Evolutionary conservation across 2,329 filamentous ascomycete species (phyloP).

Genomic region (Neoscytalidium dimidiatum): DNA sequence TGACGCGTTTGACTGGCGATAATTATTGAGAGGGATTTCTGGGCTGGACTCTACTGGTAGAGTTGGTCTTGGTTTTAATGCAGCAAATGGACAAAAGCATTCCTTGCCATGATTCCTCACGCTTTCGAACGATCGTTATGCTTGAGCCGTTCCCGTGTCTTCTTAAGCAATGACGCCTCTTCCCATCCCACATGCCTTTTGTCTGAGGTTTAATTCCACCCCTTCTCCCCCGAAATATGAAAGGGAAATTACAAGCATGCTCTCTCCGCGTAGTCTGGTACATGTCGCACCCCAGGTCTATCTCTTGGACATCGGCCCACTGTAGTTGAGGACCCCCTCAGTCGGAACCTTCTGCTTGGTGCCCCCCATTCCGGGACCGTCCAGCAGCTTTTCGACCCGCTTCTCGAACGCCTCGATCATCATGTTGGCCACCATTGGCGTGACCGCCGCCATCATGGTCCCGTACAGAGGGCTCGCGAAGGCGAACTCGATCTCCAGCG

Average conservation of each 20-base stretch:
- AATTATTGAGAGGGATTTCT: background rate
- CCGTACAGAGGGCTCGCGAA: constrained; percentile 90
- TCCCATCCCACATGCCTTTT: background rate
- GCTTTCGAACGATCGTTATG: background rate
- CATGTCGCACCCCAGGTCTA: too few species aligned
- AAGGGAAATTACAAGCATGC: background rate
- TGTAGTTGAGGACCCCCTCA: constrained; percentile 2
- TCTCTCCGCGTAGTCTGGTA: too few species aligned
- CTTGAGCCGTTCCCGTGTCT: too few species aligned
- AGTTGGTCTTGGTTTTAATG: constrained; percentile 13
- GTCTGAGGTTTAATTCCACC: background rate
- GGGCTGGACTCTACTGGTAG: constrained; percentile 8
- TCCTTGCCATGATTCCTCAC: background rate
- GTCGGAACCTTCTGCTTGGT: background rate
- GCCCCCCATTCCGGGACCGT: background rate
- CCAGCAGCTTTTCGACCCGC: constrained; percentile 63
- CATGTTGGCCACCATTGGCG: constrained; percentile 77
- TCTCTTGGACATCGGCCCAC: background rate
- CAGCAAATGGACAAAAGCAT: background rate
- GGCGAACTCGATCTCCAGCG: constrained; percentile 74
- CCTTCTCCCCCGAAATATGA: background rate
- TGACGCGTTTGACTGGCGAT: constrained; percentile 13
- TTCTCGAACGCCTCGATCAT: constrained; percentile 96
- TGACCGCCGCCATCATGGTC: constrained; percentile 76
- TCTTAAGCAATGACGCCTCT: background rate